phyloP scores from a whole-genome alignment of 164 flowering plant species.

The Vitis amurensis region DNA sequence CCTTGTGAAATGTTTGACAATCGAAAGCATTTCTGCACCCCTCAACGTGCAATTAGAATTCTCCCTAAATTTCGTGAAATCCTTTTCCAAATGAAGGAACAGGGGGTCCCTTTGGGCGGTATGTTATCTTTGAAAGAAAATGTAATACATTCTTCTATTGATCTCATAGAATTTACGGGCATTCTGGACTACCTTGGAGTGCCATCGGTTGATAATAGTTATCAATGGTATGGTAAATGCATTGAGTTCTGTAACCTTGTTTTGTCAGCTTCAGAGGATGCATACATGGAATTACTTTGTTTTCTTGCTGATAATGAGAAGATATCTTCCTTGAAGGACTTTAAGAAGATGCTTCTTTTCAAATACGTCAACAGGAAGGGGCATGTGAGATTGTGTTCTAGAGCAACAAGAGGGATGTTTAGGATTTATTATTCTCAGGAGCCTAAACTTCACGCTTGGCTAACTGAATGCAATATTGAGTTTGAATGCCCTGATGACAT shows the following conservation, averaged over 20 bases:
- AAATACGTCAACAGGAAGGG: conserved; percentile 5
- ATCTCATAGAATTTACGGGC: conserved; percentile 6
- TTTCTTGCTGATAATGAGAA: conserved; percentile 20
- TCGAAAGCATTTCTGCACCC: conserved; percentile 4
- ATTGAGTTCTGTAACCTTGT: conserved; percentile 12
- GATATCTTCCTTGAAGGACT: too few species aligned
- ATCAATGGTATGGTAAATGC: conserved; percentile 17
- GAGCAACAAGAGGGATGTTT: too few species aligned
- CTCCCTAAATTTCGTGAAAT: conserved; percentile 11
- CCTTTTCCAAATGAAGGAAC: conserved; percentile 5
- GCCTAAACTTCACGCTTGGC: conserved; percentile 12
- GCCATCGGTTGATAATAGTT: background rate
- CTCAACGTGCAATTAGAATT: conserved; percentile 7
- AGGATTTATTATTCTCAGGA: conserved; percentile 3
- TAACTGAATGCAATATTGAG: conserved; percentile 24
- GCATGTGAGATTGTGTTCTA: background rate
- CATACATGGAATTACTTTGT: conserved; percentile 23
- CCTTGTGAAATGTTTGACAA: conserved; percentile 16
- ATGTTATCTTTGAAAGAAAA: conserved; percentile 4
- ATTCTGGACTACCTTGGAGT: conserved; percentile 24
- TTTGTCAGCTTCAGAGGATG: conserved; percentile 12
- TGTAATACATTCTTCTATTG: conserved; percentile 16
- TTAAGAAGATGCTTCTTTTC: conserved; percentile 12
- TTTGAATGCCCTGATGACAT: conserved; percentile 9
- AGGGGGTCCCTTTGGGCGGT: background rate